A percentile compares a stretch with the other conserved stretches of the same genome.
Evolutionary conservation across 306 rosid species (phyloP).

Genomic region (Cicer cuneatum): DNA sequence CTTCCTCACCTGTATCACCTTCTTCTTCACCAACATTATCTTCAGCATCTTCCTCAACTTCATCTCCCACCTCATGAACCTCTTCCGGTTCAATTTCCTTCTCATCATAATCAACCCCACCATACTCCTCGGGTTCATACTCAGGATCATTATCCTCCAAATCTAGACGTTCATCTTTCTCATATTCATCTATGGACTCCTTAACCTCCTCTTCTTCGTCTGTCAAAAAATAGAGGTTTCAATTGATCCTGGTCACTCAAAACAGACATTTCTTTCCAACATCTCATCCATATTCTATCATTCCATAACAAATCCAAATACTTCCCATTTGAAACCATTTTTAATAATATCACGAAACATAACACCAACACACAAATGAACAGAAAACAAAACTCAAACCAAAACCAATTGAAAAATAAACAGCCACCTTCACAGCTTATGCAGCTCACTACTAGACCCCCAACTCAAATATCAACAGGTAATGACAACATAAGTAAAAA

Average conservation of each 20-base stretch:
- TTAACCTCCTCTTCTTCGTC: conserved; percentile 84
- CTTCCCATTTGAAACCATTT: conserved; percentile 16
- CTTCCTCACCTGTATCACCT: conserved; percentile 82
- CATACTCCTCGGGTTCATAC: conserved; percentile 86
- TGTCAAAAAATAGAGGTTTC: conserved; percentile 60
- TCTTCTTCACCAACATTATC: conserved; percentile 80
- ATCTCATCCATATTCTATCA: conserved; percentile 37
- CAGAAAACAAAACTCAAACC: conserved; percentile 10
- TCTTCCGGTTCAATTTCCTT: conserved; percentile 88
- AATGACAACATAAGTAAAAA: conserved; percentile 1
- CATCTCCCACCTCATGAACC: conserved; percentile 70
- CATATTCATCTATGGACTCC: conserved; percentile 81
- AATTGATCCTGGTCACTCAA: conserved; percentile 49
- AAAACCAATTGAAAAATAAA: conserved; percentile 6
- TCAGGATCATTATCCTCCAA: conserved; percentile 98
- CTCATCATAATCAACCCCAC: conserved; percentile 93
- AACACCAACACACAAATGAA: conserved; percentile 30
- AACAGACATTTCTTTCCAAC: conserved; percentile 47
- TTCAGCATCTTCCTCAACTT: conserved; percentile 73
- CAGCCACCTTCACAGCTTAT: background rate
- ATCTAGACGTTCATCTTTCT: conserved; percentile 85
- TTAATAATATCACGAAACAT: background rate
- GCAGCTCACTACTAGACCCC: conserved; percentile 5
- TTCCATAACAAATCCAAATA: conserved; percentile 37
- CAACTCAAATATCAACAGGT: background rate